Evolutionary conservation across 2,329 filamentous ascomycete genomes (phyloP).

Genomic region (Aureobasidium subglaciale): DNA sequence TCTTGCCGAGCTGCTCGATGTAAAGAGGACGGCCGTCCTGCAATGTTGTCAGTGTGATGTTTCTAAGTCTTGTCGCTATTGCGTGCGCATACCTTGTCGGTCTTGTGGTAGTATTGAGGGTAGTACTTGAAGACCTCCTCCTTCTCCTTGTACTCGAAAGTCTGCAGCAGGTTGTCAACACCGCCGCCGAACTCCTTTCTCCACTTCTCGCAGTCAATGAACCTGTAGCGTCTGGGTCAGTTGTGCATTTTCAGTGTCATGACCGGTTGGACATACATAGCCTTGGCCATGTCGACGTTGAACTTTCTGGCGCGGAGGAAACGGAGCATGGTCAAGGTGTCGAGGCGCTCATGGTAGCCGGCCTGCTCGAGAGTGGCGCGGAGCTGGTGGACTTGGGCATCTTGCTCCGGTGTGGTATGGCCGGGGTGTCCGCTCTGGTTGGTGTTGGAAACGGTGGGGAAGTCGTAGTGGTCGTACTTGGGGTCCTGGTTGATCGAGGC

Average conservation of each 20-base stretch:
- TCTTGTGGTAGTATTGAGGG: constrained; percentile 98
- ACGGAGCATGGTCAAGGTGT: constrained; percentile 85
- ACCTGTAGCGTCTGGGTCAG: constrained; percentile 51
- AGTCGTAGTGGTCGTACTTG: constrained; percentile 97
- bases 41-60: constrained; percentile 59
- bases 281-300: constrained; percentile 72
- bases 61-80: not conserved
- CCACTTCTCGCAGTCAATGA: constrained; percentile 85
- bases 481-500: constrained; percentile 54
- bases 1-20: constrained; percentile 91
- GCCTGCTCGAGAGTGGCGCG: constrained; percentile 75
- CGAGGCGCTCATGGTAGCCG: constrained; percentile 75
- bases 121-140: constrained; percentile 81
- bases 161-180: constrained; percentile 71
- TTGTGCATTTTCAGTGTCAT: not conserved
- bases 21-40: constrained; percentile 95
- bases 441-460: constrained; percentile 68
- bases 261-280: constrained; percentile 63
- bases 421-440: constrained; percentile 74
- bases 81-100: constrained; percentile 58
- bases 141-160: constrained; percentile 83
- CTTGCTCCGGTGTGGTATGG: constrained; percentile 76
- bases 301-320: constrained; percentile 95
- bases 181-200: constrained; percentile 66
- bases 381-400: constrained; percentile 83